Evolutionary conservation across 768 basidiomycete species (phyloP).

Genomic region (Pseudohyphozyma bogoriensis): DNA sequence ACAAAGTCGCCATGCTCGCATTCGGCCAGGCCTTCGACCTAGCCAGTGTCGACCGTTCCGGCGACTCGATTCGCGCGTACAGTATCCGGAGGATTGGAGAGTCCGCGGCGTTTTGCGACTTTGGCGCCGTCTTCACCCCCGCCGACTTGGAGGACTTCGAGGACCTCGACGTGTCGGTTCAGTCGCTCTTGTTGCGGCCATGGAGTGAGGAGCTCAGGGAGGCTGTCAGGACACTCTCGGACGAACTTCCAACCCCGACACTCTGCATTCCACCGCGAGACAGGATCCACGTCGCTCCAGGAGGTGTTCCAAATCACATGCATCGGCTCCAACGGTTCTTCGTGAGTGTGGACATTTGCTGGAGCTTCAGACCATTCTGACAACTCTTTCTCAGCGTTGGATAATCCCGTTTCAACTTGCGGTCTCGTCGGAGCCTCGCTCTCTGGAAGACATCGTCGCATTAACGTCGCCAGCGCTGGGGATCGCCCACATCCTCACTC

Average conservation of each 20-base stretch:
- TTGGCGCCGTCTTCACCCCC: conserved; percentile 17
- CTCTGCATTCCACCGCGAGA: conserved; percentile 44
- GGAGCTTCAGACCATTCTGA: neutral
- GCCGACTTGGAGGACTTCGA: conserved; percentile 44
- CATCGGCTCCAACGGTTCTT: conserved; percentile 48
- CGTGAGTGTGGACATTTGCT: conserved; percentile 1
- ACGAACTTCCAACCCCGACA: conserved; percentile 38
- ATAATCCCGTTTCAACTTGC: conserved; percentile 52
- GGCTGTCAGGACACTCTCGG: conserved; percentile 36
- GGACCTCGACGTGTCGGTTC: conserved; percentile 34
- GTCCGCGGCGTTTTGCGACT: conserved; percentile 36
- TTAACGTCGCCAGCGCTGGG: conserved; percentile 46
- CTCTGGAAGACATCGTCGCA: conserved; percentile 46
- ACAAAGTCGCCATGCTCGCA: conserved; percentile 51
- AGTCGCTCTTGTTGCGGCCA: conserved; percentile 11
- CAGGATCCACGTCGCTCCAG: conserved; percentile 40
- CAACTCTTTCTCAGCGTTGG: conserved; percentile 41
- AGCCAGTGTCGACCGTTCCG: conserved; percentile 36
- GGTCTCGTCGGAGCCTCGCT: conserved; percentile 52
- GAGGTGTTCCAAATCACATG: neutral
- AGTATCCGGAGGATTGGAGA: conserved; percentile 45
- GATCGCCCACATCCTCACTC: conserved; percentile 51
- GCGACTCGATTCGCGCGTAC: conserved; percentile 41
- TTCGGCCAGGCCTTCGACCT: conserved; percentile 44
- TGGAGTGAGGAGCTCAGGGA: conserved; percentile 10